Evolutionary conservation across 257 asterid species (phyloP).

Genomic region (Capsicum rhomboideum): DNA sequence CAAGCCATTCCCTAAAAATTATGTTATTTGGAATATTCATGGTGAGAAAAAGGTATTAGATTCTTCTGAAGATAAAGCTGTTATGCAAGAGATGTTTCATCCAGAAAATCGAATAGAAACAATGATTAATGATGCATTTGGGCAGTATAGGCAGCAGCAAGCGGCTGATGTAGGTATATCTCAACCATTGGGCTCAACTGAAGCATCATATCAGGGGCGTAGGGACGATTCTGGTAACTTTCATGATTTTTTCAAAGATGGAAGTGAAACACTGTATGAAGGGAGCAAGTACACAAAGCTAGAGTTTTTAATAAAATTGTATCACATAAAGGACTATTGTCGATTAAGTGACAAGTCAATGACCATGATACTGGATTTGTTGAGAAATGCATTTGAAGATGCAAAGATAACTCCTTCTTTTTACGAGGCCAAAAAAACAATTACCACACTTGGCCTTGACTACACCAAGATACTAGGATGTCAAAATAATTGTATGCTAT

Average conservation of each 20-base stretch:
- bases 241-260: neutral
- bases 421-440: no score
- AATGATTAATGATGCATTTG: neutral
- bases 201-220: neutral
- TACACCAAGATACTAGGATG: neutral
- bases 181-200: neutral
- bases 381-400: neutral
- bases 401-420: neutral
- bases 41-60: no score
- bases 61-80: no score
- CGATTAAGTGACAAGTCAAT: neutral
- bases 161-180: neutral
- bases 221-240: neutral
- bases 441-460: neutral
- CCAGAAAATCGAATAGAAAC: neutral
- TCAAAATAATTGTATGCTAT: neutral
- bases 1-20: no score
- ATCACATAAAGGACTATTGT: neutral
- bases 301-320: neutral
- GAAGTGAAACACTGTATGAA: neutral
- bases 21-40: no score
- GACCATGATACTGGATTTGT: neutral
- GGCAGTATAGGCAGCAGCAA: neutral
- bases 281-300: neutral
- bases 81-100: no score